These are phyloP conservation scores for Calonectria pteridis DNA, from an alignment of 2,329 filamentous ascomycete species.

Conservation along the genomic window DNA sequence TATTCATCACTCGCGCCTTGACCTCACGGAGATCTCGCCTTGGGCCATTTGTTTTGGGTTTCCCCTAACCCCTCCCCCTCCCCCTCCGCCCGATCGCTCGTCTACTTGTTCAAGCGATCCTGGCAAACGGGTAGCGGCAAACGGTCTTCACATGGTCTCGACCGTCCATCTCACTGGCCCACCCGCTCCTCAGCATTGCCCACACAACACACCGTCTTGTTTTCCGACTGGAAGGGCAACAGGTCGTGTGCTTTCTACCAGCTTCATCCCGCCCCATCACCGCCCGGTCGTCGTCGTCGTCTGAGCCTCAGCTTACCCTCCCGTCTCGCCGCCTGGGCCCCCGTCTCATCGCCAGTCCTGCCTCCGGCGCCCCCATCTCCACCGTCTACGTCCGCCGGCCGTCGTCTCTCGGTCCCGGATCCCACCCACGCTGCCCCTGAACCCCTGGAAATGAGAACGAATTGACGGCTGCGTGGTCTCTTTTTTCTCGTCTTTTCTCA, in stretches of 20 bases:
- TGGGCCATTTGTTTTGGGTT: background rate
- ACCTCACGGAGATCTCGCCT: background rate
- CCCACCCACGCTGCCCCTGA: slow-evolving; percentile 37
- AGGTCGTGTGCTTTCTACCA: slow-evolving; percentile 54
- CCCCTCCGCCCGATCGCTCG: background rate
- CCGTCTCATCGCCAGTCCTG: slow-evolving; percentile 10
- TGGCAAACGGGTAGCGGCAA: slow-evolving; percentile 20
- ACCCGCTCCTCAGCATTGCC: slow-evolving; percentile 38
- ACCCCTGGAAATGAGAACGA: slow-evolving; percentile 27
- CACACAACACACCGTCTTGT: slow-evolving; percentile 41
- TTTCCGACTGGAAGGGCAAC: slow-evolving; percentile 50
- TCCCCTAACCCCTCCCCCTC: background rate
- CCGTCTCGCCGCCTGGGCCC: slow-evolving; percentile 4
- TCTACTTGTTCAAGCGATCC: background rate
- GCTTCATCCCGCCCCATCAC: slow-evolving; percentile 35
- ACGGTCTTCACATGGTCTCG: slow-evolving; percentile 46
- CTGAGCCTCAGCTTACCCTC: slow-evolving; percentile 18
- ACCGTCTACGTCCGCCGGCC: slow-evolving; percentile 39
- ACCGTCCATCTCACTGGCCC: slow-evolving; percentile 47
- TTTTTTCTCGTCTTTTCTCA: slow-evolving; percentile 8
- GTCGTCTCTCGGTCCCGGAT: slow-evolving; percentile 34
- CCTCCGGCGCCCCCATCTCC: slow-evolving; percentile 38
- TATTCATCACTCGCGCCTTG: background rate
- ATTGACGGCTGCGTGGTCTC: slow-evolving; percentile 23
- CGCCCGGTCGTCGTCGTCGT: slow-evolving; percentile 14